phyloP scores from a whole-genome alignment of 2,329 filamentous ascomycete genomes.

The Sordariomycetes sp. region DNA sequence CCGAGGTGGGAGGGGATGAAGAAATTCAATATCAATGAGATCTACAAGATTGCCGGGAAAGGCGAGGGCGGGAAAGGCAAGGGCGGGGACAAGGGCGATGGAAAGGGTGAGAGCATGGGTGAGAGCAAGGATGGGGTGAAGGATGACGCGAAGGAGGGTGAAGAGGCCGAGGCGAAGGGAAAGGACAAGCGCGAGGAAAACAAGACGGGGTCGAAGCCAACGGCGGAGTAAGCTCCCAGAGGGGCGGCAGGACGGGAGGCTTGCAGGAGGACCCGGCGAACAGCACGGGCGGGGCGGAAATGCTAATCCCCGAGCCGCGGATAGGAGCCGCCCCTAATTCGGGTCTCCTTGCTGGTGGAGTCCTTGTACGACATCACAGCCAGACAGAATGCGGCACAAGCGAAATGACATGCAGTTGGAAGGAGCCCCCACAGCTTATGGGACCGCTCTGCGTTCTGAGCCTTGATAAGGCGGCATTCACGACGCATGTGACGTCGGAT shows the following conservation, averaged over 20 bases:
- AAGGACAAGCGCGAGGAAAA: neutral
- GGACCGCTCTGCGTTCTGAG: neutral
- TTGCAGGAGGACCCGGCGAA: neutral
- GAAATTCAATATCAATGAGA: constrained; percentile 64
- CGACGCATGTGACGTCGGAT: too few relatives aligned
- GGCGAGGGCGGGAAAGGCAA: neutral
- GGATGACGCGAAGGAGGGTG: neutral
- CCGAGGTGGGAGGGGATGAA: constrained; percentile 60
- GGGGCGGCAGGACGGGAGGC: neutral
- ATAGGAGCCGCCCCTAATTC: too few relatives aligned
- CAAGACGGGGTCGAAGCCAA: neutral
- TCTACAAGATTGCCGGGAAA: constrained; percentile 33
- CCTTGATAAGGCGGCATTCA: too few relatives aligned
- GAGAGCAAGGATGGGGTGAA: neutral
- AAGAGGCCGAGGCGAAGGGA: neutral
- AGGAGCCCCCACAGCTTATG: neutral
- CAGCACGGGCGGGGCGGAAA: neutral
- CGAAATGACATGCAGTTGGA: neutral
- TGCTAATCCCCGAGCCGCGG: too few relatives aligned
- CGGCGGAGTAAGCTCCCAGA: neutral
- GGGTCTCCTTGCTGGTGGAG: neutral
- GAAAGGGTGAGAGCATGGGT: neutral
- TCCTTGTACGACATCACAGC: neutral
- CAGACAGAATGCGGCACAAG: neutral
- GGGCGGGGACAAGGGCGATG: neutral